These are phyloP conservation scores for Sordariomycetes sp. DNA, from an alignment of 2,329 filamentous ascomycete species.

Conservation along the genomic window DNA sequence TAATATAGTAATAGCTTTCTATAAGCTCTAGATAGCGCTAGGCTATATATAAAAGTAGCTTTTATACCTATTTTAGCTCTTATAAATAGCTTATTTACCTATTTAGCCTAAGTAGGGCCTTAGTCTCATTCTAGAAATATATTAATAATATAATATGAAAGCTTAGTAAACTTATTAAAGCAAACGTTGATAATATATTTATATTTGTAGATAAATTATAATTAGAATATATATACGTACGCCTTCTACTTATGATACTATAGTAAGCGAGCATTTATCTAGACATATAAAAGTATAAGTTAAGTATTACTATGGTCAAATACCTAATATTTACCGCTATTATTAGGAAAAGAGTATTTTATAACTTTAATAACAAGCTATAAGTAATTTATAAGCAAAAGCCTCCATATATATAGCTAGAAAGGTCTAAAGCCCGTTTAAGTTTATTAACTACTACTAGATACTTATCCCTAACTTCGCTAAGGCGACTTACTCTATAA, in stretches of 20 bases:
- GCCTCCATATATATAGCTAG: too few species aligned
- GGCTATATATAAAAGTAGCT: not conserved
- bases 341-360: not conserved
- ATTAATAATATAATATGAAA: not conserved
- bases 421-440: too few species aligned
- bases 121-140: not conserved
- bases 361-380: not conserved
- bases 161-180: not conserved
- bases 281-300: not conserved
- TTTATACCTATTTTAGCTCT: not conserved
- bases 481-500: not conserved
- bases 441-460: too few species aligned
- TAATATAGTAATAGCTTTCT: not conserved
- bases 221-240: too few species aligned
- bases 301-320: not conserved
- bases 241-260: too few species aligned
- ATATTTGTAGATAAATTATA: not conserved
- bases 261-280: not conserved
- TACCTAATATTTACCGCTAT: not conserved
- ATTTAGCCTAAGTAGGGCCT: not conserved
- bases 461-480: too few species aligned
- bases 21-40: not conserved
- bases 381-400: not conserved
- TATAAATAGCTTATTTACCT: slow-evolving; percentile 1
- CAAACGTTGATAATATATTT: not conserved